Conservation (phyloP, 2,329 filamentous ascomycete species). For the Aspergillus sp. region DNA sequence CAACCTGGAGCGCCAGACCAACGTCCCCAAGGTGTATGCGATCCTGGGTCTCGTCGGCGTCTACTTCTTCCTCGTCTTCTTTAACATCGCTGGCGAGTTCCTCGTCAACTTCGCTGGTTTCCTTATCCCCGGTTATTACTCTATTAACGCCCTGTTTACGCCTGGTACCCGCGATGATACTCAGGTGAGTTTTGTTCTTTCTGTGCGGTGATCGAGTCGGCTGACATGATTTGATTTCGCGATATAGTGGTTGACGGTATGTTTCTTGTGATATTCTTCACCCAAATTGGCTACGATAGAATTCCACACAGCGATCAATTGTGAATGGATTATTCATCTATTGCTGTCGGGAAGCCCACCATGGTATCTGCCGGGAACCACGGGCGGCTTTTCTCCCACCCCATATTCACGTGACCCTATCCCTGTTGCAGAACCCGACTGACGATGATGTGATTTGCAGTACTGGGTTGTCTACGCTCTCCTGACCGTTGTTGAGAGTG, state of each 20-base stretch:
- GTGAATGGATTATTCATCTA: background rate
- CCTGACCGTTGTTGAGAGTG: slow-evolving; percentile 59
- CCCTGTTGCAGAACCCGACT: background rate
- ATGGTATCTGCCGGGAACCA: background rate
- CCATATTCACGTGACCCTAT: slow-evolving; percentile 19
- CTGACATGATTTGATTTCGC: slow-evolving; percentile 9
- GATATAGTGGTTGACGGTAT: slow-evolving; percentile 54
- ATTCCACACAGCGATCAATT: too few relatives aligned
- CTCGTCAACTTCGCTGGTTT: slow-evolving; percentile 63
- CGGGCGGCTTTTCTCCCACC: background rate
- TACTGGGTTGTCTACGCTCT: slow-evolving; percentile 65
- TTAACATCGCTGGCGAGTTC: slow-evolving; percentile 64
- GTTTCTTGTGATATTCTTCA: slow-evolving; percentile 12
- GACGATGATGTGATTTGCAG: slow-evolving; percentile 30
- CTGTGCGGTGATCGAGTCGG: slow-evolving; percentile 1
- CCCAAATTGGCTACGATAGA: too few relatives aligned
- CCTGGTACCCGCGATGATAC: slow-evolving; percentile 57
- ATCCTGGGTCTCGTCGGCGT: slow-evolving; percentile 58
- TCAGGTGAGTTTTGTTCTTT: slow-evolving; percentile 43
- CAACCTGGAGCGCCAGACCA: slow-evolving; percentile 63
- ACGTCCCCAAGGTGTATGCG: slow-evolving; percentile 61
- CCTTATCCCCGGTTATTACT: slow-evolving; percentile 60
- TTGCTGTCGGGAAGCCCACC: background rate
- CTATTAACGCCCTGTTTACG: slow-evolving; percentile 57
- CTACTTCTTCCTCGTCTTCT: slow-evolving; percentile 66